Base-by-base conservation (phyloP, 768 basidiomycete genomes). In the Rhizopogon salebrosus region DNA sequence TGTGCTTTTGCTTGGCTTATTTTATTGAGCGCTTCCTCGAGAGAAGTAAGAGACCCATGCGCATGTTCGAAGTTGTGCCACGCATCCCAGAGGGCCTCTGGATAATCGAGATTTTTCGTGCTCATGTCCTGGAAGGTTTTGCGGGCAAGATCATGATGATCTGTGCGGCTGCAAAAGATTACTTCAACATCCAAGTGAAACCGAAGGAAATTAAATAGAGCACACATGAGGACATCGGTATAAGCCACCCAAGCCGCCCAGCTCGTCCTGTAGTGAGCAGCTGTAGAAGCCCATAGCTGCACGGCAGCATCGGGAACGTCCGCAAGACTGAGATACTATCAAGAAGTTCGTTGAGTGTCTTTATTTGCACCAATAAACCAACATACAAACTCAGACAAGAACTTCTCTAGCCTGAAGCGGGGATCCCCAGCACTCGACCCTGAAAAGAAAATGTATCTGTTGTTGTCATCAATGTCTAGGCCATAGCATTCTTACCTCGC, bases 11-110 rank as follows among this genome's bases (percentile, higher is more conserved):
- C 84, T 57, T 80, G 80, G 57, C 87, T 80, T 20, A 91, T 73
- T 55, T 82, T 82, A 51, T 80, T 80, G 41, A 87, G 64, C 38
- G 80, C 80, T 9, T 72, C 70, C 36, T 90, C 83, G 26, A 91
- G 73, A 35, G 84, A 80, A 26, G 79, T 73, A 13, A 91, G 73
- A 22, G 81, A 77, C 0, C 95, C 95, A 60, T 93, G 77, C 3
- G 88, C 70, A 57, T 91, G 82, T 65, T 98, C 95, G 61, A 98
- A 97, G n/a, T 77, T 70, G 16, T 85, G 62, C 89, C 92, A 95
- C 1, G 89, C 86, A 51, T 94, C 91, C 85, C 91, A 95, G 7
- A 98, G 73, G 9, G 86, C 88, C 67, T 99, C 95, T 0, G 97
- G 94, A 87, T 94, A 98, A 68, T 99, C 95, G 36, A 98, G 60